These are phyloP conservation scores for Ogataea ramenticola DNA, from an alignment of 805 yeast genomes.

Conservation along the genomic window DNA sequence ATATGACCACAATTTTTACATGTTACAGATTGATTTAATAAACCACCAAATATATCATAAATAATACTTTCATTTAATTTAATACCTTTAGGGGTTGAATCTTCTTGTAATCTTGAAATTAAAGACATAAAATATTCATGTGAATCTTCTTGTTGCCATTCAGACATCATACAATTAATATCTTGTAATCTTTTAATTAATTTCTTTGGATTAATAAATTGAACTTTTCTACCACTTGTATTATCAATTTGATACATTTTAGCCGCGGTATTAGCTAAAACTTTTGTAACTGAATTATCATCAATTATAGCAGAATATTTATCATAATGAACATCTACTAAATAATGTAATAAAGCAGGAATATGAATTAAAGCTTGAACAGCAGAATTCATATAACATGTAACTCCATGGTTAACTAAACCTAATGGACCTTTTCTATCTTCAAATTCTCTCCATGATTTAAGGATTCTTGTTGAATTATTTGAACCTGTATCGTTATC, in stretches of 20 bases:
- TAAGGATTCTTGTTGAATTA: conserved; percentile 48
- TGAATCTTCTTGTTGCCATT: conserved; percentile 97
- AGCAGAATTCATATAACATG: conserved; percentile 95
- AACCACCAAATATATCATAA: conserved; percentile 92
- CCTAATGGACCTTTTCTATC: conserved; percentile 58
- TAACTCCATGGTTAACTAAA: conserved; percentile 83
- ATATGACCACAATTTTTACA: conserved; percentile 79
- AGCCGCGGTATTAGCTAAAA: conserved; percentile 59
- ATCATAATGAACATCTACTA: conserved; percentile 55
- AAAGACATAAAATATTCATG: conserved; percentile 96
- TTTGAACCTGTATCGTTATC: conserved; percentile 59
- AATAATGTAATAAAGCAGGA: conserved; percentile 84
- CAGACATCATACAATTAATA: conserved; percentile 93
- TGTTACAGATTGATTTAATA: conserved; percentile 74
- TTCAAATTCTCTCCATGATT: conserved; percentile 61
- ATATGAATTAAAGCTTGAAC: conserved; percentile 85
- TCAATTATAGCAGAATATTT: conserved; percentile 40
- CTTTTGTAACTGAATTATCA: conserved; percentile 54
- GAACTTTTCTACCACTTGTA: conserved; percentile 26
- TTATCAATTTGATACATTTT: conserved; percentile 62
- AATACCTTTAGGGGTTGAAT: conserved; percentile 82
- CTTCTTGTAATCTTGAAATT: conserved; percentile 83
- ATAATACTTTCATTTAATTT: conserved; percentile 76
- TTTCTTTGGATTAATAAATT: conserved; percentile 67
- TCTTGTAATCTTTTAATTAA: conserved; percentile 67